Base-by-base conservation (phyloP, 352 stramenopile species). In the Globisporangium irregulare region DNA sequence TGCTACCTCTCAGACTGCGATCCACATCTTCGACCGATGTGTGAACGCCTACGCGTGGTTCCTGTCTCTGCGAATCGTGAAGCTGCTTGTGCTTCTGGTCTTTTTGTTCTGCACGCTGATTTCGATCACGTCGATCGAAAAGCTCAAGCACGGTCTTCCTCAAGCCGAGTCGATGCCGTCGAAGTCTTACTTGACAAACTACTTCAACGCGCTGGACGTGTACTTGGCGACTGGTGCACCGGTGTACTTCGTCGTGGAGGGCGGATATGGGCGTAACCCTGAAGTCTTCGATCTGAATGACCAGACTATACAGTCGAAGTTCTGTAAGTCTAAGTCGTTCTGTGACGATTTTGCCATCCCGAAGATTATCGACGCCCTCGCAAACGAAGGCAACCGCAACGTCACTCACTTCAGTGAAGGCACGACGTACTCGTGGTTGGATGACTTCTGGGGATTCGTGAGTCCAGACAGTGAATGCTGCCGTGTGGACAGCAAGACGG, bases 361-460 rank as follows among this genome's bases (percentile, higher is more conserved):
- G 0, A 90, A 87, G 48, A 79, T 90, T 20, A 79, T 86, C 54
- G 74, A 87, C 60, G 79, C 79, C 2, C 67, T 88, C 20, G 79
- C 76, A 0, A 90, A 90, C 64, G 56, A 81, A 20, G 78, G 70
- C 2, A 60, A 84, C 53, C 80, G 76, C 32, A 64, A 46, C 14
- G 53, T 86, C 9, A 84, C 80, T 20, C 82, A 89, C 61, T 81
- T 88, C 57, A 86, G 77, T 57, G 73, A 74, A 7, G 80, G 81
- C 27, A 81, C 78, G 58, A 83, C 79, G 3, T 88, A 89, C 68
- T 90, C 82, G 24, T 90, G 82, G 82, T 84, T 89, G 68, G 82
- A 90, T 43, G 78, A 89, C 57, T 86, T 82, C 64, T 89, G 80
- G 80, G 78, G 78, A 36, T 90, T 90, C 62, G 77, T 86, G 1